phyloP scores from a whole-genome alignment of 352 stramenopile species.

The Pythium scleroteichum region DNA sequence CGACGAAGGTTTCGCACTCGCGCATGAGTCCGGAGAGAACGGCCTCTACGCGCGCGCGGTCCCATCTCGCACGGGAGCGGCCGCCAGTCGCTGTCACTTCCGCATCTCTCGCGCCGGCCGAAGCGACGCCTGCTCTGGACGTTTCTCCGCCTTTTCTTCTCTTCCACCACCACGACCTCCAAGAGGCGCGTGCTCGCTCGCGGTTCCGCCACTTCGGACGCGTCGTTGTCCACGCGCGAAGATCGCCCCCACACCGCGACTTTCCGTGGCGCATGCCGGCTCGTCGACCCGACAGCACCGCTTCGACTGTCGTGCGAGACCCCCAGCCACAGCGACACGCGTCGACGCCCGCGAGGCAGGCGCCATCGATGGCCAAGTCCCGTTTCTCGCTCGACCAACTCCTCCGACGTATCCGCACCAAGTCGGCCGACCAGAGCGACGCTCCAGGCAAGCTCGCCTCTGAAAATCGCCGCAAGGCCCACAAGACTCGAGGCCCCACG shows the following conservation, averaged over 20 bases:
- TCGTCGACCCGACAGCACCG: slow-evolving; percentile 7
- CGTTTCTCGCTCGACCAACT: slow-evolving; percentile 30
- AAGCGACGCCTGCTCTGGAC: not conserved
- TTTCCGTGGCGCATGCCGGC: slow-evolving; percentile 1
- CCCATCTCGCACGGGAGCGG: not conserved
- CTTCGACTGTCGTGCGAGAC: too few relatives aligned
- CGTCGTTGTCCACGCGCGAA: too few relatives aligned
- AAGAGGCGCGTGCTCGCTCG: not conserved
- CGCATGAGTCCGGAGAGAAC: too few relatives aligned
- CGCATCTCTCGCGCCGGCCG: not conserved
- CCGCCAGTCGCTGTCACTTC: not conserved
- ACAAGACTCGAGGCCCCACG: slow-evolving; percentile 7
- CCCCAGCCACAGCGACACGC: slow-evolving; percentile 12
- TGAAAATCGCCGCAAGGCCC: slow-evolving; percentile 12
- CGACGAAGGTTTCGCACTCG: too few relatives aligned
- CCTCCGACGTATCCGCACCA: slow-evolving; percentile 26
- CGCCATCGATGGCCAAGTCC: not conserved
- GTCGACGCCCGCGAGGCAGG: not conserved
- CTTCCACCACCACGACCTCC: not conserved
- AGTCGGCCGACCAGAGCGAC: slow-evolving; percentile 11
- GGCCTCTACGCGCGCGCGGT: too few relatives aligned
- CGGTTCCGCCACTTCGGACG: not conserved
- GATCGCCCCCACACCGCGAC: too few relatives aligned
- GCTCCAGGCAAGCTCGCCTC: not conserved
- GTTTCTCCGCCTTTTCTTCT: not conserved